A percentile compares a stretch with the other conserved stretches of the same genome.
Evolutionary conservation across 345 rosid species (phyloP).

Genomic region (Eutrema heterophyllum): DNA sequence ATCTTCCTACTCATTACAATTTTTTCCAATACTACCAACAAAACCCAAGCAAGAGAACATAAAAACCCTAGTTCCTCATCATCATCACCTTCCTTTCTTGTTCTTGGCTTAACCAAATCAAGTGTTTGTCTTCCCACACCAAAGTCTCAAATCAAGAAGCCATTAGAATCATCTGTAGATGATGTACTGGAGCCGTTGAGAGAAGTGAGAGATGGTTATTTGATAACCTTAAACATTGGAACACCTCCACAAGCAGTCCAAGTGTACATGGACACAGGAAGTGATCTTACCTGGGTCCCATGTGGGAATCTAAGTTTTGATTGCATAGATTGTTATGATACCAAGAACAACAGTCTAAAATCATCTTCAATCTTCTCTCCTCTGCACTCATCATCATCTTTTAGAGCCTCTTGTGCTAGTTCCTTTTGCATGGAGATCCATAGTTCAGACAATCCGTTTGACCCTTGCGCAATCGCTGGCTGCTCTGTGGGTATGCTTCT

Average conservation of each 20-base stretch:
- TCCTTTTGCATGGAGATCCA: slow-evolving; percentile 57
- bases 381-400: slow-evolving; percentile 52
- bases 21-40: slow-evolving; percentile 16
- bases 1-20: slow-evolving; percentile 11
- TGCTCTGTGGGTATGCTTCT: slow-evolving; percentile 60
- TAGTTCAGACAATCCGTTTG: slow-evolving; percentile 71
- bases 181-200: slow-evolving; percentile 47
- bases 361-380: slow-evolving; percentile 48
- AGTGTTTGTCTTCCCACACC: slow-evolving; percentile 38
- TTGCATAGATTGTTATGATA: slow-evolving; percentile 70
- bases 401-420: slow-evolving; percentile 54
- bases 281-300: slow-evolving; percentile 93
- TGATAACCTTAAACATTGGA: slow-evolving; percentile 62
- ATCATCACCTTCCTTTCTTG: slow-evolving; percentile 29
- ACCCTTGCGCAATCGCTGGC: slow-evolving; percentile 59
- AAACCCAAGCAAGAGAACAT: slow-evolving; percentile 35
- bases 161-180: slow-evolving; percentile 30
- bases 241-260: slow-evolving; percentile 77
- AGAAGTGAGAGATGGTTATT: slow-evolving; percentile 72
- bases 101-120: slow-evolving; percentile 51
- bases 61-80: slow-evolving; percentile 27
- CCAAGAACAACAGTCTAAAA: slow-evolving; percentile 35
- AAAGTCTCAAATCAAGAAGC: slow-evolving; percentile 29
- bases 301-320: slow-evolving; percentile 72
- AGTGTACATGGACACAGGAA: slow-evolving; percentile 82